Percentiles rank a stretch among this genome's conserved stretches.
Evolutionary conservation across 768 basidiomycete species (phyloP).

Genomic region (Phylloporus sp.): DNA sequence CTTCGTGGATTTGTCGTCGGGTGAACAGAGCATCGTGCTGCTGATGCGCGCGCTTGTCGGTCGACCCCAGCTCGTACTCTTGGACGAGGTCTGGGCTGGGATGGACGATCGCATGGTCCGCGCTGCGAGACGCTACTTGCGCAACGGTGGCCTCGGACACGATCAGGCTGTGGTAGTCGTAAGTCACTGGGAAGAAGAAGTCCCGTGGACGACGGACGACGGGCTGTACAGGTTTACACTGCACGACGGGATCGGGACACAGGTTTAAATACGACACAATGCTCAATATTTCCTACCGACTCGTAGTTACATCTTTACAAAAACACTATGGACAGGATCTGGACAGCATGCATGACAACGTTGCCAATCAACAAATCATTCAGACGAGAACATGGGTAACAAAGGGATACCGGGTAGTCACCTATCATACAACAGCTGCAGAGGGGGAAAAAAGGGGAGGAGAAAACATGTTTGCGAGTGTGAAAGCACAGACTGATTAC

Average conservation of each 20-base stretch:
- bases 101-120: constrained; percentile 80
- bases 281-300: neutral
- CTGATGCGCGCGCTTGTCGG: constrained; percentile 83
- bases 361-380: neutral
- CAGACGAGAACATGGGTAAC: constrained; percentile 1
- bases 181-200: constrained; percentile 89
- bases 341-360: neutral
- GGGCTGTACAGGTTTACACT: constrained; percentile 41
- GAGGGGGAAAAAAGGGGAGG: neutral
- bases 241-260: constrained; percentile 31
- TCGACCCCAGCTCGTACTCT: constrained; percentile 64
- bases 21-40: constrained; percentile 76
- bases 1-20: constrained; percentile 65
- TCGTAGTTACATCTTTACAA: neutral
- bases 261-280: neutral
- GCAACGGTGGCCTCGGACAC: constrained; percentile 42
- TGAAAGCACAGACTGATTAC: constrained; percentile 9
- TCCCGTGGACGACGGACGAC: constrained; percentile 68
- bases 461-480: neutral
- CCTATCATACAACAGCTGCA: constrained; percentile 4
- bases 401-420: neutral
- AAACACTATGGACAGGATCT: neutral
- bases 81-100: constrained; percentile 93
- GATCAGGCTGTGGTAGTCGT: constrained; percentile 80
- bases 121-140: constrained; percentile 58